Percentiles rank a stretch among this genome's conserved stretches.
These are phyloP conservation scores for Sporisorium exsertum DNA, from an alignment of 1,284 basidiomycete genomes.

Conservation along the genomic window DNA sequence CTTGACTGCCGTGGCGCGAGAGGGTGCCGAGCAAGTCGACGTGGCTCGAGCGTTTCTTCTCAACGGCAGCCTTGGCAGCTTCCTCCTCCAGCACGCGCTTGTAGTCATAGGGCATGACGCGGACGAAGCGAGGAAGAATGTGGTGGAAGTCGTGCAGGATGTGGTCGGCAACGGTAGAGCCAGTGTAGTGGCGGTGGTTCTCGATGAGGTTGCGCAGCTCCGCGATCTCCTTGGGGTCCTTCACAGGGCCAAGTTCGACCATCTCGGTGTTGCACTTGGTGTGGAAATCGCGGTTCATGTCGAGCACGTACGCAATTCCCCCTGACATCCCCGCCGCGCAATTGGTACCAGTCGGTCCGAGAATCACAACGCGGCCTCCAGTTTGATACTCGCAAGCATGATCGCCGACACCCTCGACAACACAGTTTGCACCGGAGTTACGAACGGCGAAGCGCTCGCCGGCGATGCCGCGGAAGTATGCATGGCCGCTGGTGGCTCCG, in stretches of 20 bases:
- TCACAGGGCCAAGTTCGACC: conserved; percentile 64
- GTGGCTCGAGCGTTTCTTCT: conserved; percentile 68
- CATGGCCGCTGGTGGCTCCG: conserved; percentile 59
- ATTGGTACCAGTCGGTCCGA: conserved; percentile 61
- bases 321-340: conserved; percentile 63
- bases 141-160: conserved; percentile 66
- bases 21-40: conserved; percentile 66
- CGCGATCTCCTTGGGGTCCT: conserved; percentile 64
- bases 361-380: conserved; percentile 60
- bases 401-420: conserved; percentile 66
- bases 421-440: conserved; percentile 67
- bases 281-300: conserved; percentile 65
- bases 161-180: conserved; percentile 63
- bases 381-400: conserved; percentile 64
- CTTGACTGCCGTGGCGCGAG: conserved; percentile 64
- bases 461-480: conserved; percentile 64
- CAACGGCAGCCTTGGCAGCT: conserved; percentile 65
- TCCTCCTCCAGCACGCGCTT: conserved; percentile 67
- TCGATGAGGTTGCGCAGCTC: conserved; percentile 67
- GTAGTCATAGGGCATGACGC: conserved; percentile 67
- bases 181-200: conserved; percentile 68
- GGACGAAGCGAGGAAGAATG: conserved; percentile 64
- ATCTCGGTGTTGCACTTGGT: conserved; percentile 66
- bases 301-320: conserved; percentile 66
- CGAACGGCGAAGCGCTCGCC: conserved; percentile 67